Conservation (phyloP, 2,329 filamentous ascomycete genomes). For the Aspergillus hortae region DNA sequence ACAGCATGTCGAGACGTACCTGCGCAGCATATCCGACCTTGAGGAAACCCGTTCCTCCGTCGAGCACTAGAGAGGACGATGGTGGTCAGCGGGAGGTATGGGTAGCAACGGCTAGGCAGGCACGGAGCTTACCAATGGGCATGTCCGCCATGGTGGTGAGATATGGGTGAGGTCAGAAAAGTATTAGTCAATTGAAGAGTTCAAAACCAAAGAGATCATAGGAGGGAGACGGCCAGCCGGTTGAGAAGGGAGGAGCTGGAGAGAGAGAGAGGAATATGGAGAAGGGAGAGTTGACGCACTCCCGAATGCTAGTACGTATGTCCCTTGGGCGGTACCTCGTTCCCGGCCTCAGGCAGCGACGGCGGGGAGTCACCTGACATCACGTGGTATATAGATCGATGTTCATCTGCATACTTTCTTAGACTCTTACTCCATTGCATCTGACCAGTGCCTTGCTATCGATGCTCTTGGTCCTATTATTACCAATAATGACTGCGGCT, state of each 20-base stretch:
- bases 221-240: conserved; percentile 7
- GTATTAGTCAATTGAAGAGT: conserved; percentile 10
- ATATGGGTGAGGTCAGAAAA: neutral
- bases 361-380: too few relatives aligned
- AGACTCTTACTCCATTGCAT: too few relatives aligned
- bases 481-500: too few relatives aligned
- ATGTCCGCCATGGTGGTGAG: conserved; percentile 43
- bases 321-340: conserved; percentile 1
- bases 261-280: neutral
- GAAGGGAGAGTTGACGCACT: neutral
- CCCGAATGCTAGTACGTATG: neutral
- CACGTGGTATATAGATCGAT: too few relatives aligned
- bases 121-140: conserved; percentile 45
- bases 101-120: conserved; percentile 13
- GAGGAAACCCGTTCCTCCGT: conserved; percentile 98
- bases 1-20: conserved; percentile 43
- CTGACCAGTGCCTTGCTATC: too few relatives aligned
- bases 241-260: neutral
- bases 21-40: conserved; percentile 98
- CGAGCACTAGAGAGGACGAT: conserved; percentile 68
- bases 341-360: neutral
- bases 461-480: too few relatives aligned
- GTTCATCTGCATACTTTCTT: too few relatives aligned
- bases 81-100: conserved; percentile 16
- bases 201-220: conserved; percentile 9